Base-by-base conservation (phyloP, 805 yeast genomes). In the Wickerhamiella occidentalis region DNA sequence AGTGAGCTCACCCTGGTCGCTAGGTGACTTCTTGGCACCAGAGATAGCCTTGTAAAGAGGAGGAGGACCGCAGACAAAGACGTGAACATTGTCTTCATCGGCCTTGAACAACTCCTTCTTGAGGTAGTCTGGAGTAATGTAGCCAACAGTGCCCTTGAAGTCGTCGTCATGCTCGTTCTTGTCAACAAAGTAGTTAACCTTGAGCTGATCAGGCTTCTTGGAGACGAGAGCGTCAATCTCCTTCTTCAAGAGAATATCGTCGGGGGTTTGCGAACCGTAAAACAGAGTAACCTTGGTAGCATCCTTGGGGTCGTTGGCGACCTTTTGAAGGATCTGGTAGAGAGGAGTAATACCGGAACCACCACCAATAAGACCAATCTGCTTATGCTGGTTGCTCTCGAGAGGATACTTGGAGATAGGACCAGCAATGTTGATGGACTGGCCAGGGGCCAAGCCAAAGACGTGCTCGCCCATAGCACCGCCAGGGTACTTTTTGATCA, bases 331-430 rank as follows among this genome's bases (percentile, higher is more conserved):
- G 65, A 92, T 69, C 73, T 92, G 98, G 74, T 76, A 88, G 68
- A 92, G 74, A 52, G 98, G 98, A 44, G 96, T 85, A 66, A 92
- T 88, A 69, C 97, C 97, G 47, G 94, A 75, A 64, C 98, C 98
- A 62, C 95, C 98, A 60, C 96, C 97, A 58, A 92, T 73, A 64
- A 92, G 76, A 51, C 82, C 78, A 64, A 92, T 78, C 56, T 78
- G 71, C 61, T 83, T 77, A 72, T 77, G 90, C 64, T 80, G 77
- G 74, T 92, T 90, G 58, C 90, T 82, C 60, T 75, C 75, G 86
- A 94, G 85, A 64, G 82, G 78, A 85, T 92, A 88, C 74, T 92
- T 92, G 61, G 75, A 72, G 56, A 87, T 76, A 56, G 97, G 97
- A 46, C 98, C 98, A 73, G 87, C 90, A 76, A 92, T 83, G 8